Evolutionary conservation across 768 basidiomycete species (phyloP).

Genomic region (Gyrodon lividus): DNA sequence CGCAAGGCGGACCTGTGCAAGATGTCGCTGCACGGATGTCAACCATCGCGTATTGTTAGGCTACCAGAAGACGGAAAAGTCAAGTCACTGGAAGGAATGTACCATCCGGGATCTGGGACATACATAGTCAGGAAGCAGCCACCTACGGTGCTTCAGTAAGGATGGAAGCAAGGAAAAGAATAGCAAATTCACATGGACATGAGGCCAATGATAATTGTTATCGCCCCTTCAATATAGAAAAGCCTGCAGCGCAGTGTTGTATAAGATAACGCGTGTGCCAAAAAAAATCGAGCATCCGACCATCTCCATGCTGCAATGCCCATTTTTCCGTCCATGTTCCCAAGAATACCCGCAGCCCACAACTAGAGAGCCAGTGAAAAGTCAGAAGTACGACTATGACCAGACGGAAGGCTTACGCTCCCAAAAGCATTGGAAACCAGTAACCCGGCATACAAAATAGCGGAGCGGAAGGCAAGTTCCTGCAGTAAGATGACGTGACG

Average conservation of each 20-base stretch:
- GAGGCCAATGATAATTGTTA: conserved; percentile 61
- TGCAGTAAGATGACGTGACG: conserved; percentile 16
- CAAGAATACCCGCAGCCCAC: conserved; percentile 71
- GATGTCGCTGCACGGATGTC: conserved; percentile 43
- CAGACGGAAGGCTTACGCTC: conserved; percentile 38
- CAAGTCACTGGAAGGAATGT: not conserved
- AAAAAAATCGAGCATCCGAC: conserved; percentile 29
- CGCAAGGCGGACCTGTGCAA: conserved; percentile 66
- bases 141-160: conserved; percentile 36
- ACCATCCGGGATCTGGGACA: conserved; percentile 12
- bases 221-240: conserved; percentile 69
- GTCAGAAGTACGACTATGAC: not conserved
- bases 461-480: conserved; percentile 65
- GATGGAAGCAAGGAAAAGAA: no score
- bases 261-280: not conserved
- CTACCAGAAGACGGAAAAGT: conserved; percentile 30
- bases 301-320: conserved; percentile 75
- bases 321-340: conserved; percentile 62
- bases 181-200: conserved; percentile 42
- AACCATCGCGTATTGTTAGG: conserved; percentile 65
- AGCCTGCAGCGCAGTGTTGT: conserved; percentile 43
- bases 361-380: conserved; percentile 36
- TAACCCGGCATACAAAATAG: conserved; percentile 56
- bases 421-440: conserved; percentile 69
- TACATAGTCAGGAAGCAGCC: conserved; percentile 61